These are phyloP conservation scores for Solanum infundibuliforme DNA, from an alignment of 257 asterid genomes.

Conservation along the genomic window DNA sequence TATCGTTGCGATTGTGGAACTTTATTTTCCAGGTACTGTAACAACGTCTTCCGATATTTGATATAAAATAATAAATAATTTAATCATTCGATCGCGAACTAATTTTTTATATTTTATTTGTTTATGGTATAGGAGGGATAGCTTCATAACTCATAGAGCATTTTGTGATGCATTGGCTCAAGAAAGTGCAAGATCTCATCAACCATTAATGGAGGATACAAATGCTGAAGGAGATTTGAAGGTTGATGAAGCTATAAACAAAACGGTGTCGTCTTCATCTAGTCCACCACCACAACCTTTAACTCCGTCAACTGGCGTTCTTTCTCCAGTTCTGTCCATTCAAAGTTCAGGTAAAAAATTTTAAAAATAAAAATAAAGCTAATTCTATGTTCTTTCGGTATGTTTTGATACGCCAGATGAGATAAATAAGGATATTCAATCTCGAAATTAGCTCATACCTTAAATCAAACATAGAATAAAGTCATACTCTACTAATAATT, in stretches of 20 bases:
- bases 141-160: conserved; percentile 82
- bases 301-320: conserved; percentile 69
- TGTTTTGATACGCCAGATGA: not conserved
- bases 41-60: not conserved
- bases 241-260: conserved; percentile 5
- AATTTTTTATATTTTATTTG: not conserved
- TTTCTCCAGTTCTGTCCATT: conserved; percentile 81
- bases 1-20: conserved; percentile 94
- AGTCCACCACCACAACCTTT: conserved; percentile 84
- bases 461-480: not conserved
- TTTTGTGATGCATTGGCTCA: conserved; percentile 91
- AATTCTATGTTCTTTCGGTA: not conserved
- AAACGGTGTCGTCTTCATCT: conserved; percentile 22
- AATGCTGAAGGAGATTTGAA: conserved; percentile 18
- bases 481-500: not conserved
- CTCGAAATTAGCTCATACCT: not conserved
- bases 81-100: not conserved
- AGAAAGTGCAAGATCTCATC: conserved; percentile 48
- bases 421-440: not conserved
- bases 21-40: conserved; percentile 57
- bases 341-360: conserved; percentile 65
- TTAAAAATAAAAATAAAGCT: not conserved
- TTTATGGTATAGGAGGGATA: conserved; percentile 54
- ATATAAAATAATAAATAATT: not conserved
- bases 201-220: not conserved